Base-by-base conservation (phyloP, 1,139 yeast genomes). In the Hyphopichia burtonii region DNA sequence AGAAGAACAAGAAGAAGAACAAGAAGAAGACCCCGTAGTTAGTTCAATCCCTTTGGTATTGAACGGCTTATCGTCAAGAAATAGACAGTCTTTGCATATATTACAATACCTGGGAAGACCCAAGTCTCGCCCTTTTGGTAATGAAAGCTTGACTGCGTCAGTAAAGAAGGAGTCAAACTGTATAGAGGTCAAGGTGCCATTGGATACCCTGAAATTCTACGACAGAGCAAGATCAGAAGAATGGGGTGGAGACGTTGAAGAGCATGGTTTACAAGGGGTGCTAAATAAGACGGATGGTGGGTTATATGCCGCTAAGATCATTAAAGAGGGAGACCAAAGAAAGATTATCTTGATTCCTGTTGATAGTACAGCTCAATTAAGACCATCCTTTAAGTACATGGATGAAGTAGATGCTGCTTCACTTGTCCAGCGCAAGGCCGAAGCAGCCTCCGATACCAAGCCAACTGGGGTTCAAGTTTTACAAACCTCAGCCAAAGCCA, bases 361-460 rank as follows among this genome's bases (percentile, higher is more conserved):
- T 2, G 77, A 80, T 39, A 74, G 82, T 19, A 79, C 87, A 0
- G 80, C 86, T 0, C 98, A 91, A 61, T 61, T 93, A 48, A 75
- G 96, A 54, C 94, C 98, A 1, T 78, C 79, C 47, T 89, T 93
- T 66, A 78, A 76, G 49, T 87, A 90, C 58, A 80, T 90, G 41
- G 95, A 86, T 56, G 78, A 71, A 34, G 41, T 66, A 31, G 78
- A 73, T 42, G 53, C 53, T 14, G 48, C 52, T 32, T 60, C 55
- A 39, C 57, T 51, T 41, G 55, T 51, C n/a, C 67, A 58, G 46
- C 53, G 53, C 38, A 59, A 60, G 41, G 59, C 54, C 38, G 42
- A 53, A 20, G 52, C 53, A 4, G 41, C 50, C 1, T n/a, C 46
- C 0, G 68, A 65, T 49, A 59, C 55, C 49, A 71, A 68, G 46